Percentiles rank a stretch among this genome's conserved stretches.
Evolutionary conservation across 2,329 filamentous ascomycete species (phyloP).

Genomic region (Penicillium janthinellum): DNA sequence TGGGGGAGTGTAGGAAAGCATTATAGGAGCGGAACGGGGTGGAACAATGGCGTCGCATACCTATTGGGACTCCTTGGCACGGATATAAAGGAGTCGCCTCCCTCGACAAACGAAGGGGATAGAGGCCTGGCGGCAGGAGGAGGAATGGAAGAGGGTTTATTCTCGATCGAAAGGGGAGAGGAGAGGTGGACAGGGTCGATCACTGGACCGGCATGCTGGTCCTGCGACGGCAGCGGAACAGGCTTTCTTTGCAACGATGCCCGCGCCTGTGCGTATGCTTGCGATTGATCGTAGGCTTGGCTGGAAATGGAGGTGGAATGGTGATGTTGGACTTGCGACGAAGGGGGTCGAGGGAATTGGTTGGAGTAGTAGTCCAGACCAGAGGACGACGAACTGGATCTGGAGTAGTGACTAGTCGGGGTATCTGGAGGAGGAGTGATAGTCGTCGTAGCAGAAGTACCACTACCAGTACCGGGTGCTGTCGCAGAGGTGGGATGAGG

Average conservation of each 20-base stretch:
- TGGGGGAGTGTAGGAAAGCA: not conserved
- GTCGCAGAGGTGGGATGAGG: not conserved
- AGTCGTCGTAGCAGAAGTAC: not conserved
- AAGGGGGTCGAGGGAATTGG: constrained; percentile 9
- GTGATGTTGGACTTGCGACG: constrained; percentile 1
- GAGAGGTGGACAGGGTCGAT: constrained; percentile 26
- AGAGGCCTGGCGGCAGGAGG: constrained; percentile 19
- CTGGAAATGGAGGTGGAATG: constrained; percentile 40
- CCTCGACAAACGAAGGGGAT: constrained; percentile 30
- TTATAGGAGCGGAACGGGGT: constrained; percentile 1
- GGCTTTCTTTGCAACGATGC: constrained; percentile 54
- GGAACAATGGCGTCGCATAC: constrained; percentile 30
- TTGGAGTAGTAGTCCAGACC: constrained; percentile 13
- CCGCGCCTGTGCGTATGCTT: not conserved
- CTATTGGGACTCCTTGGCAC: constrained; percentile 43
- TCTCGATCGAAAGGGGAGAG: constrained; percentile 28
- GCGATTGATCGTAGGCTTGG: not conserved
- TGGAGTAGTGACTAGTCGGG: constrained; percentile 3
- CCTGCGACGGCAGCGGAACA: constrained; percentile 43
- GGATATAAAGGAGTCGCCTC: constrained; percentile 30
- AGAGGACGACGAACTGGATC: not conserved
- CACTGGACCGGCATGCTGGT: constrained; percentile 50
- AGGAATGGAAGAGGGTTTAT: constrained; percentile 27
- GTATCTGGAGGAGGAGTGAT: constrained; percentile 4
- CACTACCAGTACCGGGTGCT: not conserved